These are phyloP conservation scores for Beta vulgaris DNA, from an alignment of 148 eudicot genomes.

Conservation along the genomic window DNA sequence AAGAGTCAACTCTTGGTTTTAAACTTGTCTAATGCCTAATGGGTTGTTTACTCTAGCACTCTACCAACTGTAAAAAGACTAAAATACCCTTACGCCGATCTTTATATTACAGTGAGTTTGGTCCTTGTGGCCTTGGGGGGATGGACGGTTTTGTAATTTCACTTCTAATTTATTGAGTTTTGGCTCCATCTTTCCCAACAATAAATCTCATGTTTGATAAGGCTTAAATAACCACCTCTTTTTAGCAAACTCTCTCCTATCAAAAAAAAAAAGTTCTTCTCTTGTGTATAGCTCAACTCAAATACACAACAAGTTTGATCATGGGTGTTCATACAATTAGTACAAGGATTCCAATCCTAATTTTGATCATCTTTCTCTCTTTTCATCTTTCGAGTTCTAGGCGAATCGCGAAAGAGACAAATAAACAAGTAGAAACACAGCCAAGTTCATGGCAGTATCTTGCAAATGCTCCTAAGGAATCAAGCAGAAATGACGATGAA, in stretches of 20 bases:
- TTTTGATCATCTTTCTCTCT: conserved; percentile 33
- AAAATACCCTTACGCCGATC: conserved; percentile 9
- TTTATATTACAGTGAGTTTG: background rate
- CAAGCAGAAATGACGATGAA: conserved; percentile 20
- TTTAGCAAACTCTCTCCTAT: conserved; percentile 8
- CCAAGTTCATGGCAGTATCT: conserved; percentile 31
- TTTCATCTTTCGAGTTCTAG: conserved; percentile 38
- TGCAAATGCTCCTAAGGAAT: conserved; percentile 30
- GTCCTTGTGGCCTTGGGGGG: background rate
- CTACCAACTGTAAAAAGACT: conserved; percentile 9
- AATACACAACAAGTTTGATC: conserved; percentile 15
- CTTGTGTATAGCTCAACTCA: background rate
- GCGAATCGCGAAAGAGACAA: conserved; percentile 12
- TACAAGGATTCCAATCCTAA: conserved; percentile 24
- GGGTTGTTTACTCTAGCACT: conserved; percentile 21
- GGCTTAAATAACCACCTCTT: conserved; percentile 9
- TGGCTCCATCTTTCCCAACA: conserved; percentile 20
- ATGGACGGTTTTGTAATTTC: conserved; percentile 29
- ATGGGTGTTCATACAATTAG: conserved; percentile 39
- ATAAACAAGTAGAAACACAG: background rate
- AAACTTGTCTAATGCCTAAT: conserved; percentile 10
- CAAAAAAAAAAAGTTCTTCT: too few species aligned
- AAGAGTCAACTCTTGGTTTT: conserved; percentile 28
- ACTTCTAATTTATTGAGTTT: conserved; percentile 10
- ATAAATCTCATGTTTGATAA: conserved; percentile 22